Percentiles rank a stretch among this genome's conserved stretches.
Conservation (phyloP, 805 yeast species). For the Myxozyma vanderwaltii region DNA sequence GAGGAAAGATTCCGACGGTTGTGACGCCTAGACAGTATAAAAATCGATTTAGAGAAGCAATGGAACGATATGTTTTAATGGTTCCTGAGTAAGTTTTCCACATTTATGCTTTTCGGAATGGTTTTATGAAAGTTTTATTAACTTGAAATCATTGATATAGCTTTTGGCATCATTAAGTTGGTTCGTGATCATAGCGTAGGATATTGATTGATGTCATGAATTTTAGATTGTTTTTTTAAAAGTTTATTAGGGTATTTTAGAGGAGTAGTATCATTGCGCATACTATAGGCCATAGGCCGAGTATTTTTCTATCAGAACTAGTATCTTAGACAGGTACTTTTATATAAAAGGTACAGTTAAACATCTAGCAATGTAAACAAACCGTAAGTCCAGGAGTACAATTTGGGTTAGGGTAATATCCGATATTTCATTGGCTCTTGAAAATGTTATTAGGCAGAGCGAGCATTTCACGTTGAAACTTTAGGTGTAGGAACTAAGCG, state of each 20-base stretch:
- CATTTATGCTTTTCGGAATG: neutral
- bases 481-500: constrained; percentile 1
- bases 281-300: too few relatives aligned
- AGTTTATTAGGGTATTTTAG: too few relatives aligned
- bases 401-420: neutral
- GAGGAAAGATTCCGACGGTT: constrained; percentile 92
- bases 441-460: too few relatives aligned
- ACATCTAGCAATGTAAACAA: too few relatives aligned
- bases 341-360: too few relatives aligned
- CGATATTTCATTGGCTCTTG: constrained; percentile 11
- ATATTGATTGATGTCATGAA: too few relatives aligned
- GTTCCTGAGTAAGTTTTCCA: constrained; percentile 61
- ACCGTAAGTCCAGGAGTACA: neutral
- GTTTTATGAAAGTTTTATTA: neutral
- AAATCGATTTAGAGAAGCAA: constrained; percentile 91
- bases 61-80: constrained; percentile 92
- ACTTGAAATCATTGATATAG: neutral
- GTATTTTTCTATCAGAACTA: too few relatives aligned
- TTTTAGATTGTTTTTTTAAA: too few relatives aligned
- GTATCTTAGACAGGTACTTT: too few relatives aligned
- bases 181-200: too few relatives aligned
- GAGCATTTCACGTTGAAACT: too few relatives aligned
- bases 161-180: constrained; percentile 26
- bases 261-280: too few relatives aligned
- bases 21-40: constrained; percentile 96